phyloP scores from a whole-genome alignment of 768 basidiomycete genomes.

The Russula lepida region DNA sequence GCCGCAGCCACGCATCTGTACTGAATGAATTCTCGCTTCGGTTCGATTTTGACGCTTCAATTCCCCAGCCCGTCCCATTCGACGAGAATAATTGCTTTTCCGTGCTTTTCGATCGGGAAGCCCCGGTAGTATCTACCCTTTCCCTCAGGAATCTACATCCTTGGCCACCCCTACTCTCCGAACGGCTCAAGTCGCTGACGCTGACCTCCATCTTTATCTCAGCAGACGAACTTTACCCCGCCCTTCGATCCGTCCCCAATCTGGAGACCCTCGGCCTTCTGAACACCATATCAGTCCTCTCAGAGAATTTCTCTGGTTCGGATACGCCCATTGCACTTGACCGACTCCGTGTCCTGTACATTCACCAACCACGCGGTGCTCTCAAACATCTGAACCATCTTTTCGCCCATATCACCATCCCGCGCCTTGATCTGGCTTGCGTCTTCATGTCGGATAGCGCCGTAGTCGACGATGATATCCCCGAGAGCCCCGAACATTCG shows the following conservation, averaged over 20 bases:
- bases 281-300: slow-evolving; percentile 13
- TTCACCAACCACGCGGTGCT: slow-evolving; percentile 10
- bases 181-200: slow-evolving; percentile 10
- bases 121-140: slow-evolving; percentile 2
- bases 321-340: slow-evolving; percentile 8
- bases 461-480: slow-evolving; percentile 14
- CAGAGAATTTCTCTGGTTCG: slow-evolving; percentile 11
- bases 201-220: slow-evolving; percentile 14
- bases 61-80: slow-evolving; percentile 9
- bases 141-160: slow-evolving; percentile 12
- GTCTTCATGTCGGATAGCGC: slow-evolving; percentile 16
- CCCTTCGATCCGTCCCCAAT: slow-evolving; percentile 14
- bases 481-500: slow-evolving; percentile 6
- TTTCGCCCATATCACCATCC: slow-evolving; percentile 4
- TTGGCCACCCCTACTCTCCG: slow-evolving; percentile 16
- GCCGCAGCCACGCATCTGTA: slow-evolving; percentile 12
- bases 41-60: slow-evolving; percentile 17
- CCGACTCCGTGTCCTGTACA: slow-evolving; percentile 9
- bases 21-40: slow-evolving; percentile 17
- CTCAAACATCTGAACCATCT: slow-evolving; percentile 15
- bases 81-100: slow-evolving; percentile 11
- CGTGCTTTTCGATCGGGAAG: slow-evolving; percentile 12
- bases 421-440: slow-evolving; percentile 10
- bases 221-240: slow-evolving; percentile 12
- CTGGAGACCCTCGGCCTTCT: slow-evolving; percentile 13